Conservation (phyloP, 2,329 filamentous ascomycete genomes). For the Beauveria bassiana region DNA sequence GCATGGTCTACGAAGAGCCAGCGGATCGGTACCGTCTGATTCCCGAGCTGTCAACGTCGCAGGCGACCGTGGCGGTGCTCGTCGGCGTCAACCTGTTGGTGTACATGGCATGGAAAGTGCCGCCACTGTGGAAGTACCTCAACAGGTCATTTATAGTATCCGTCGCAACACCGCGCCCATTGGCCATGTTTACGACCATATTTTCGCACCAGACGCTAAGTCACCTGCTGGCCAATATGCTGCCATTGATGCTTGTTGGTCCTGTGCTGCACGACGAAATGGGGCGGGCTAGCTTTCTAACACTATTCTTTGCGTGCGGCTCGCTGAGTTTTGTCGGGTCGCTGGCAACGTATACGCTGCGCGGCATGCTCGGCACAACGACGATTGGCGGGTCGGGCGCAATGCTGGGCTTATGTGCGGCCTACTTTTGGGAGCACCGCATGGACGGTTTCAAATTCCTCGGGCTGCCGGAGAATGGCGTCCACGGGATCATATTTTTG, state of each 20-base stretch:
- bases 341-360: slow-evolving; percentile 41
- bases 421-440: slow-evolving; percentile 54
- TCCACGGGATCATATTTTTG: slow-evolving; percentile 48
- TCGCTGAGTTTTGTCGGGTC: slow-evolving; percentile 51
- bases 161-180: slow-evolving; percentile 55
- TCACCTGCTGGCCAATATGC: slow-evolving; percentile 60
- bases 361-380: slow-evolving; percentile 37
- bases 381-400: slow-evolving; percentile 62
- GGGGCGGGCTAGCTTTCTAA: slow-evolving; percentile 59
- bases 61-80: slow-evolving; percentile 56
- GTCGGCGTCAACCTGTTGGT: slow-evolving; percentile 52
- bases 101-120: slow-evolving; percentile 53
- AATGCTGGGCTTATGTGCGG: slow-evolving; percentile 51
- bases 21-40: slow-evolving; percentile 44
- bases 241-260: slow-evolving; percentile 58
- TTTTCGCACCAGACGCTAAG: slow-evolving; percentile 60
- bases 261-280: slow-evolving; percentile 61
- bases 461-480: slow-evolving; percentile 48
- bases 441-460: slow-evolving; percentile 50
- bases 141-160: slow-evolving; percentile 62
- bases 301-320: slow-evolving; percentile 56
- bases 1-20: slow-evolving; percentile 46
- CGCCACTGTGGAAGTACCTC: slow-evolving; percentile 56
- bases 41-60: slow-evolving; percentile 52
- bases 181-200: slow-evolving; percentile 53